phyloP scores from a whole-genome alignment of 2,329 filamentous ascomycete species.

The Pyrenophora seminiperda region DNA sequence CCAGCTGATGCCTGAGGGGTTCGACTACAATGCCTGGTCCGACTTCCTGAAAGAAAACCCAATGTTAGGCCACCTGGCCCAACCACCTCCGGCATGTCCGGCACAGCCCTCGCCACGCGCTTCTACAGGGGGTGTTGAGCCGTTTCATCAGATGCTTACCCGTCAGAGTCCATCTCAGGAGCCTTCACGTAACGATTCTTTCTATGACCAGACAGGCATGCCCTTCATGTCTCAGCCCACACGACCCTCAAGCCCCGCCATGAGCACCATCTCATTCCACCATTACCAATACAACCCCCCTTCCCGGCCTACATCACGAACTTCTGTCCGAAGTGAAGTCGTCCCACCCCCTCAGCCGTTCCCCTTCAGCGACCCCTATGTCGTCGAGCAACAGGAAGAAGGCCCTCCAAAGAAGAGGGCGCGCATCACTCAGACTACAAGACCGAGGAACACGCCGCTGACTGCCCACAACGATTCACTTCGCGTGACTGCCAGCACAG shows the following conservation, averaged over 20 bases:
- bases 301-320: conserved; percentile 48
- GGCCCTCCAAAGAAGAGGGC: conserved; percentile 75
- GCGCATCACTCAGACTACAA: conserved; percentile 74
- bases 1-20: conserved; percentile 62
- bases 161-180: conserved; percentile 38
- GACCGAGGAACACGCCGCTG: conserved; percentile 73
- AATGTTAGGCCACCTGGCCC: conserved; percentile 41
- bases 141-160: conserved; percentile 47
- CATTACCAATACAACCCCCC: conserved; percentile 40
- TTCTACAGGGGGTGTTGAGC: conserved; percentile 40
- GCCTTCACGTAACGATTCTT: conserved; percentile 33
- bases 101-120: conserved; percentile 26
- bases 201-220: conserved; percentile 32
- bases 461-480: conserved; percentile 77
- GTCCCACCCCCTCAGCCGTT: conserved; percentile 26
- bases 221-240: conserved; percentile 44
- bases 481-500: conserved; percentile 86
- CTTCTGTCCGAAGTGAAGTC: conserved; percentile 44
- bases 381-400: conserved; percentile 52
- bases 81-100: conserved; percentile 26
- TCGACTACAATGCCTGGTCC: conserved; percentile 78
- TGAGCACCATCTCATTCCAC: conserved; percentile 48
- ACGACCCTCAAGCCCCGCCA: conserved; percentile 53
- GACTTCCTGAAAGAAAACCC: conserved; percentile 76
- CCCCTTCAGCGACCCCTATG: conserved; percentile 27